Conservation (phyloP, 1,139 yeast species). For the Saccharomyces hybrid region DNA sequence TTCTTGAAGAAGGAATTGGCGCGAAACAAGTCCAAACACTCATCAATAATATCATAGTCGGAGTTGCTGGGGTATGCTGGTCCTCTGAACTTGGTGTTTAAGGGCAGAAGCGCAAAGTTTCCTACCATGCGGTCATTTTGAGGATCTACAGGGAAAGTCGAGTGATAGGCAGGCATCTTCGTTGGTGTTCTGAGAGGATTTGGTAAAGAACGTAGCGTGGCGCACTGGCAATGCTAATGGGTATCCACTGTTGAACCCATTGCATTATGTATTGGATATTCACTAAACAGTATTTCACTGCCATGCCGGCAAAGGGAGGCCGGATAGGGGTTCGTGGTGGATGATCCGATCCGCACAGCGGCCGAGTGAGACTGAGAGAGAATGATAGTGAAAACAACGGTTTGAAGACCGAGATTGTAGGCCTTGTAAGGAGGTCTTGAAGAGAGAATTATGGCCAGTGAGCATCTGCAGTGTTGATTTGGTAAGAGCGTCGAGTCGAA, state of each 20-base stretch:
- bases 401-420: background rate
- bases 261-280: background rate
- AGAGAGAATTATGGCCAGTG: background rate
- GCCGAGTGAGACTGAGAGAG: background rate
- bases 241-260: background rate
- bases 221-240: slow-evolving; percentile 5
- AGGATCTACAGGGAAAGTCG: slow-evolving; percentile 74
- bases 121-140: slow-evolving; percentile 43
- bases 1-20: slow-evolving; percentile 95
- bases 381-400: background rate
- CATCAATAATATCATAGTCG: slow-evolving; percentile 89
- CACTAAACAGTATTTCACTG: background rate
- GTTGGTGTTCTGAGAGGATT: background rate
- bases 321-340: slow-evolving; percentile 1
- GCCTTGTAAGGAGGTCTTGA: background rate
- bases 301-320: background rate
- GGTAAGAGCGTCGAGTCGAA: background rate
- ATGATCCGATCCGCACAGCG: background rate
- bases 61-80: slow-evolving; percentile 72
- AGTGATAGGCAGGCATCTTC: slow-evolving; percentile 62
- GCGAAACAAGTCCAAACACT: slow-evolving; percentile 79
- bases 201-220: background rate
- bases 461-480: background rate
- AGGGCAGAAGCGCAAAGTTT: slow-evolving; percentile 73
- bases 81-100: slow-evolving; percentile 78